phyloP scores from a whole-genome alignment of 1,284 basidiomycete species.

The Apiotrichum montevideense region DNA sequence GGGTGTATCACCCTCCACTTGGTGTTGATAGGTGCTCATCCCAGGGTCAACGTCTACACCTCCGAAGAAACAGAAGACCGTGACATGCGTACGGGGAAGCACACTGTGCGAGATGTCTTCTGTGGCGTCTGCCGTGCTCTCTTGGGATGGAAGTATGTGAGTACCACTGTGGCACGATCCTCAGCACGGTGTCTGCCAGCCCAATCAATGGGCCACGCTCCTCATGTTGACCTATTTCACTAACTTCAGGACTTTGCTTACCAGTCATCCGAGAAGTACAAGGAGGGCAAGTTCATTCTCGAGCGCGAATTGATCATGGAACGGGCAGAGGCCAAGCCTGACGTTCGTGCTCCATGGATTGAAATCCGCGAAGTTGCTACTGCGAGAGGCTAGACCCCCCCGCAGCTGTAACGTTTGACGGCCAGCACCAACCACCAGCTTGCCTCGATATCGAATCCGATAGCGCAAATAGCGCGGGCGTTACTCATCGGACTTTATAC shows the following conservation, averaged over 20 bases:
- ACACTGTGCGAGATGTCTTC: constrained; percentile 90
- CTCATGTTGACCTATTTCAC: no score
- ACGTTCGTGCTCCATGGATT: constrained; percentile 23
- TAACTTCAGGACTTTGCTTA: constrained; percentile 74
- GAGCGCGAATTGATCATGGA: constrained; percentile 74
- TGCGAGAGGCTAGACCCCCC: constrained; percentile 9
- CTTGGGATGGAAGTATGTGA: constrained; percentile 97
- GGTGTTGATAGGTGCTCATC: neutral
- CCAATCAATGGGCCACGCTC: no score
- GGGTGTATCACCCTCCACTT: no score
- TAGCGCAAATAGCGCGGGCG: no score
- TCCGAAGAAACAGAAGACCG: constrained; percentile 77
- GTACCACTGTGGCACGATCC: constrained; percentile 34
- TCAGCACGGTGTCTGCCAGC: no score
- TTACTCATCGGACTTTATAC: no score
- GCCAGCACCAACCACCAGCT: neutral
- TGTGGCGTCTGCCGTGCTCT: constrained; percentile 79
- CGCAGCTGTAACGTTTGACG: constrained; percentile 2
- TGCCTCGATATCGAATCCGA: no score
- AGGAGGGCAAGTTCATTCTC: constrained; percentile 96
- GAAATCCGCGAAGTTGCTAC: constrained; percentile 16
- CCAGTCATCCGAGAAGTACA: constrained; percentile 87
- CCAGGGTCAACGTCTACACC: constrained; percentile 78
- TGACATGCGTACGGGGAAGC: constrained; percentile 92
- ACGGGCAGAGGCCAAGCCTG: constrained; percentile 29